Evolutionary conservation across 2,329 filamentous ascomycete genomes (phyloP).

Genomic region (Talaromyces sp.): DNA sequence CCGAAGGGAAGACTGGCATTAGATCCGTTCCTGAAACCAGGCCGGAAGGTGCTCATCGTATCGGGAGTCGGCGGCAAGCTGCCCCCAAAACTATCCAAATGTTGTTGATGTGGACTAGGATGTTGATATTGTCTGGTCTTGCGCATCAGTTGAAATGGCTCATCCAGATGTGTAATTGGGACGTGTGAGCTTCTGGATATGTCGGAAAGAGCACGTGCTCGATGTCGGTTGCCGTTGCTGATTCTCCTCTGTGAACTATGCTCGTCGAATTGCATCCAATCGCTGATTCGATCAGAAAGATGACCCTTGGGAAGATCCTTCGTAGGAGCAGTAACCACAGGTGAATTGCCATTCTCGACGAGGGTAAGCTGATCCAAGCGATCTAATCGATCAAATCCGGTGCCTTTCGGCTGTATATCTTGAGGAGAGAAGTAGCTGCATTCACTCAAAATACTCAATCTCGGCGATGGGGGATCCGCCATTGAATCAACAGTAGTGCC

Average conservation of each 20-base stretch:
- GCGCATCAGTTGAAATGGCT: slow-evolving; percentile 21
- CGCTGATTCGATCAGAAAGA: slow-evolving; percentile 23
- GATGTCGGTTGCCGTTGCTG: slow-evolving; percentile 17
- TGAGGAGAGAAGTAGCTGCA: slow-evolving; percentile 39
- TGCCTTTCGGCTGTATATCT: slow-evolving; percentile 21
- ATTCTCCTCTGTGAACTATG: slow-evolving; percentile 17
- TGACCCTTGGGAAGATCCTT: background rate
- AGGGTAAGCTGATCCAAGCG: slow-evolving; percentile 8
- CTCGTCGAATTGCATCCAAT: slow-evolving; percentile 26
- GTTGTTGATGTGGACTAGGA: slow-evolving; percentile 24
- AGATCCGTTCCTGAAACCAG: slow-evolving; percentile 27
- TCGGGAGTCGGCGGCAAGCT: slow-evolving; percentile 40
- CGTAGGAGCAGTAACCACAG: background rate
- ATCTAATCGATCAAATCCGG: slow-evolving; percentile 24
- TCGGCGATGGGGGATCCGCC: slow-evolving; percentile 34
- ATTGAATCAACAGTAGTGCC: slow-evolving; percentile 34
- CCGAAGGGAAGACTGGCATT: slow-evolving; percentile 31
- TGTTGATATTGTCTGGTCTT: slow-evolving; percentile 18
- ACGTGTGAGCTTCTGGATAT: slow-evolving; percentile 20
- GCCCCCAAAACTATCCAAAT: slow-evolving; percentile 30
- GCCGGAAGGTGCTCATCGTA: slow-evolving; percentile 39
- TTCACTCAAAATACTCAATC: slow-evolving; percentile 42
- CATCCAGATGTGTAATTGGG: slow-evolving; percentile 17
- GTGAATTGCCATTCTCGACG: background rate
- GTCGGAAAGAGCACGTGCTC: slow-evolving; percentile 19